Evolutionary conservation across 1,284 basidiomycete species (phyloP).

Genomic region (Athelia sp.): DNA sequence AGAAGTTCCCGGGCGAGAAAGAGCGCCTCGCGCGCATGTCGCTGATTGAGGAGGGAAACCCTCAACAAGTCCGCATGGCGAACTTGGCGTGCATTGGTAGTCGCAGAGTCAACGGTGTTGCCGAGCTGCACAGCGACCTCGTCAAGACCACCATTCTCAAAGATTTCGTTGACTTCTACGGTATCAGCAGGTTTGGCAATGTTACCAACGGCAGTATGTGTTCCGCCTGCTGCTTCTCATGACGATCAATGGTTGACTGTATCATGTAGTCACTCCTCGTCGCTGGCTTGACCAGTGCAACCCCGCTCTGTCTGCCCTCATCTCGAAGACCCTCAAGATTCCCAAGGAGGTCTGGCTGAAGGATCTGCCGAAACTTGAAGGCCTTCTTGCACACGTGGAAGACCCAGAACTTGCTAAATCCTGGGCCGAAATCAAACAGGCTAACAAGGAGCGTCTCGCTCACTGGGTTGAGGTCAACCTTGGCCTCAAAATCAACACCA

Average conservation of each 20-base stretch:
- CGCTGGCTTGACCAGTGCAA: conserved; percentile 95
- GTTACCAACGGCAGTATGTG: conserved; percentile 82
- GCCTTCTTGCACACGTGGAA: conserved; percentile 62
- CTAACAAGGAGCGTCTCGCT: conserved; percentile 83
- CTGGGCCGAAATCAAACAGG: conserved; percentile 82
- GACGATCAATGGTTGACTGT: too few relatives aligned
- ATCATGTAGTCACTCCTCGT: conserved; percentile 63
- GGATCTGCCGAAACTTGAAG: conserved; percentile 68
- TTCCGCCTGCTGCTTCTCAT: neutral
- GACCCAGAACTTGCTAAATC: conserved; percentile 69
- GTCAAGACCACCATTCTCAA: conserved; percentile 79
- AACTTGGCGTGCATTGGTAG: conserved; percentile 73
- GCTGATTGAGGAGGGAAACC: conserved; percentile 84
- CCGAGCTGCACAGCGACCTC: conserved; percentile 81
- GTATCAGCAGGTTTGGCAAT: conserved; percentile 76
- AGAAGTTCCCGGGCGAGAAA: conserved; percentile 81
- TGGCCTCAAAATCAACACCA: conserved; percentile 70
- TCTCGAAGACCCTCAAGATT: conserved; percentile 74
- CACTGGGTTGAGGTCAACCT: conserved; percentile 72
- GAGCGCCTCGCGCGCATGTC: conserved; percentile 82
- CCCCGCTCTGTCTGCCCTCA: conserved; percentile 77
- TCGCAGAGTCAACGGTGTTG: conserved; percentile 90
- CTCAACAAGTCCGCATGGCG: conserved; percentile 87
- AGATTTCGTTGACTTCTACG: conserved; percentile 87
- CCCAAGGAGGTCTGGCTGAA: conserved; percentile 79